Percentiles rank a stretch among this genome's conserved stretches.
These are phyloP conservation scores for Rhynchosporium graminicola DNA, from an alignment of 2,329 filamentous ascomycete species.

Conservation along the genomic window DNA sequence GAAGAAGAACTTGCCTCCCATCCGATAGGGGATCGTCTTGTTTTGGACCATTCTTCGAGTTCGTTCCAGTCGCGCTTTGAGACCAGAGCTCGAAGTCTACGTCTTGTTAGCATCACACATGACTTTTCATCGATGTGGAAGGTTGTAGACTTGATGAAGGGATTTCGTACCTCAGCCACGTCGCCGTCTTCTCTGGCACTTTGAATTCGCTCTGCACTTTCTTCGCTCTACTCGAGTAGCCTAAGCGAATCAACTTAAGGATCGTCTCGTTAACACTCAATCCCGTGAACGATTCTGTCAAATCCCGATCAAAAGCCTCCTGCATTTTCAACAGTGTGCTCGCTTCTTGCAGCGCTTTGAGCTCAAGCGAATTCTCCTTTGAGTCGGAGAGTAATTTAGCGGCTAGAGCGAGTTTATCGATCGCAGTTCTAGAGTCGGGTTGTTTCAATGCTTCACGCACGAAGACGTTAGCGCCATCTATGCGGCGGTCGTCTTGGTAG, in stretches of 20 bases:
- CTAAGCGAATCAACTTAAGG: constrained; percentile 80
- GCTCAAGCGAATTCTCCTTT: constrained; percentile 75
- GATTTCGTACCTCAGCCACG: constrained; percentile 69
- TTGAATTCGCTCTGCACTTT: constrained; percentile 93
- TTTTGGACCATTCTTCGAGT: constrained; percentile 79
- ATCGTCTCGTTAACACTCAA: constrained; percentile 90
- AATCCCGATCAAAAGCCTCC: constrained; percentile 81
- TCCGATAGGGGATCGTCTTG: constrained; percentile 84
- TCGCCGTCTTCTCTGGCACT: constrained; percentile 84
- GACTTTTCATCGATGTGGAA: neutral
- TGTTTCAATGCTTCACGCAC: constrained; percentile 80
- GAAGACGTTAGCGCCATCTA: constrained; percentile 86
- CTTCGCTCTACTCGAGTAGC: constrained; percentile 80
- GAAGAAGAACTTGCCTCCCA: constrained; percentile 61
- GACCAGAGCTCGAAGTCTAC: constrained; percentile 80
- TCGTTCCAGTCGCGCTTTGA: constrained; percentile 90
- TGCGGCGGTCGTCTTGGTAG: constrained; percentile 91
- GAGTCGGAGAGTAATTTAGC: constrained; percentile 81
- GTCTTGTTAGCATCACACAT: constrained; percentile 9
- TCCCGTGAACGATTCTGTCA: constrained; percentile 75
- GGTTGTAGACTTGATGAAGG: neutral
- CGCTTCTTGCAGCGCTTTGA: constrained; percentile 77
- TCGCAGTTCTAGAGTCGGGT: constrained; percentile 65
- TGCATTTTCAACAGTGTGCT: constrained; percentile 80
- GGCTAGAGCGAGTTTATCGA: constrained; percentile 87